Base-by-base conservation (phyloP, 2,329 filamentous ascomycete genomes). In the Colletotrichum gigasporum region DNA sequence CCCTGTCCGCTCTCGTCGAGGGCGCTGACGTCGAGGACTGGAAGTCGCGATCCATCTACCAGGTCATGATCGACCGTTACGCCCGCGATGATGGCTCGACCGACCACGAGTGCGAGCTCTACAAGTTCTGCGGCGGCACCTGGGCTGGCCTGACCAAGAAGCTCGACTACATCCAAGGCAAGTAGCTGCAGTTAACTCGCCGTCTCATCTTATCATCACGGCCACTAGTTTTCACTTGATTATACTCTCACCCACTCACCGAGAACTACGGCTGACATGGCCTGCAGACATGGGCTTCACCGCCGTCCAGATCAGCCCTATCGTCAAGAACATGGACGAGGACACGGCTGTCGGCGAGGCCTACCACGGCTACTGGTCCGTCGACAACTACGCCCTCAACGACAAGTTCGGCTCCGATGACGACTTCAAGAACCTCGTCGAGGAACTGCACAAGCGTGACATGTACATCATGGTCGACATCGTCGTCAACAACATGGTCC, bases 381-480 rank as follows among this genome's bases (percentile, higher is more conserved):
- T 74, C 47, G 70, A 80, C 65, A 72, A 79, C 63, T 72, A 77
- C 69, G 59, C 71, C 16, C 67, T 86, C 30, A 85, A 87, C 66
- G 63, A 76, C 0, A 75, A 84, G 48, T 86, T 83, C 59, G 85
- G 85, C 22, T 81, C 80, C 1, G 73, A 74, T n/a, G 74, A 79
- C 14, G 84, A 87, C 63, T 73, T 87, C 24, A 76, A 78, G 52
- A 77, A 74, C 4, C 75, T 87, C 6, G 75, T 83, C 3, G 68
- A 72, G 22, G 84, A 79, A 6, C 69, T 87, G 16, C 85, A 87
- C 69, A 73, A 75, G 20, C 78, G 84, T 9, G 80, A 74, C 42
- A 87, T 87, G 85, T 85, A 83, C 68, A 72, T 87, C 32, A 87
- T 87, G 85, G 77, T 87, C 16, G 85, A 87, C 62, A 74, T 87